Evolutionary conservation across 345 rosid species (phyloP).

Genomic region (Cardamine occulta): DNA sequence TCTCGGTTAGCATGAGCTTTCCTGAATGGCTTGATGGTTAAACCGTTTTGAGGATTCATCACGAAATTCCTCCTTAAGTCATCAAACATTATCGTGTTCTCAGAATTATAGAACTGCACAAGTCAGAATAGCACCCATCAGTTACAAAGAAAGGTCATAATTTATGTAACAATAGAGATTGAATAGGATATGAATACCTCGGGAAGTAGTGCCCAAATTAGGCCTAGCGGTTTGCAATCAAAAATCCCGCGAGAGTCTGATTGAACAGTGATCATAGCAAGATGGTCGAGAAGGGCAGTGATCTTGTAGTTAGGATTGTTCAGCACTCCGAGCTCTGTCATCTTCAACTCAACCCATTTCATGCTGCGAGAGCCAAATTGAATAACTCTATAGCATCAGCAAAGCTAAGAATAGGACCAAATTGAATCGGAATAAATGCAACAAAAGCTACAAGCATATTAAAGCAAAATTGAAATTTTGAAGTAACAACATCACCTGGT

Average conservation of each 20-base stretch:
- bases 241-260: conserved; percentile 84
- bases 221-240: conserved; percentile 92
- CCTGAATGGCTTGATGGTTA: conserved; percentile 78
- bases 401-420: background rate
- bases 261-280: conserved; percentile 95
- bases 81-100: conserved; percentile 97
- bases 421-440: background rate
- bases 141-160: background rate
- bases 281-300: conserved; percentile 89
- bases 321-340: conserved; percentile 95
- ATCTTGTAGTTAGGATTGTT: conserved; percentile 86
- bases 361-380: conserved; percentile 57
- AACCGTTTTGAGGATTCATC: conserved; percentile 94
- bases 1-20: conserved; percentile 90
- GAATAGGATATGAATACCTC: conserved; percentile 54
- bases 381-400: conserved; percentile 9
- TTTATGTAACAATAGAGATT: background rate
- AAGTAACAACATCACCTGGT: conserved; percentile 59
- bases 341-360: conserved; percentile 99
- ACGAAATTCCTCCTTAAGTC: conserved; percentile 86
- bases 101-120: conserved; percentile 71
- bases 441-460: background rate
- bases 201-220: conserved; percentile 89
- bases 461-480: background rate
- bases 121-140: background rate